These are phyloP conservation scores for Gyrodon lividus DNA, from an alignment of 768 basidiomycete species.

Conservation along the genomic window DNA sequence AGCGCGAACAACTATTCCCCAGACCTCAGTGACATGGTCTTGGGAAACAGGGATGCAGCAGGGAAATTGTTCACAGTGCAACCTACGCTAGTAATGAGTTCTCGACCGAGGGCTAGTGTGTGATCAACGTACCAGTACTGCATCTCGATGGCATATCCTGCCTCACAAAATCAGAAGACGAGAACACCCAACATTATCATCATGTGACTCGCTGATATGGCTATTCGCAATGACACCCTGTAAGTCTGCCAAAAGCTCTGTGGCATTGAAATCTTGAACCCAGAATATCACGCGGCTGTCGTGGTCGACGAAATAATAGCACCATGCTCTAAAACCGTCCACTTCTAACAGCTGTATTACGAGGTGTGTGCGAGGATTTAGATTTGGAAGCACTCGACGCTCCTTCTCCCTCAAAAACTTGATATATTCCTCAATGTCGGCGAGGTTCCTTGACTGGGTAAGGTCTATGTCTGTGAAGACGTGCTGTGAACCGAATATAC, in stretches of 20 bases:
- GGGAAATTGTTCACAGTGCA: constrained; percentile 6
- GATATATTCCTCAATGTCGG: not conserved
- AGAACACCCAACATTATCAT: not conserved
- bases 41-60: not conserved
- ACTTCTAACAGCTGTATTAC: not conserved
- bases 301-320: constrained; percentile 3
- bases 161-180: not conserved
- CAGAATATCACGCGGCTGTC: not conserved
- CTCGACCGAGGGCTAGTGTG: not conserved
- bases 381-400: not conserved
- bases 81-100: not conserved
- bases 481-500: not conserved
- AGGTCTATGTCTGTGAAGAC: constrained; percentile 3
- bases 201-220: constrained; percentile 1
- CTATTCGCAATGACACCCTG: not conserved
- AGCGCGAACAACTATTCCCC: not conserved
- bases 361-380: not conserved
- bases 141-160: constrained; percentile 5
- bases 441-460: not conserved
- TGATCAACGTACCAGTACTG: constrained; percentile 5
- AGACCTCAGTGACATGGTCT: not conserved
- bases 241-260: not conserved
- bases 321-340: not conserved
- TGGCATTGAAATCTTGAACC: not conserved
- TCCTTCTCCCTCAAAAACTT: not conserved